Evolutionary conservation across 2,329 filamentous ascomycete species (phyloP).

Genomic region (Pseudohalonectria lignicola): DNA sequence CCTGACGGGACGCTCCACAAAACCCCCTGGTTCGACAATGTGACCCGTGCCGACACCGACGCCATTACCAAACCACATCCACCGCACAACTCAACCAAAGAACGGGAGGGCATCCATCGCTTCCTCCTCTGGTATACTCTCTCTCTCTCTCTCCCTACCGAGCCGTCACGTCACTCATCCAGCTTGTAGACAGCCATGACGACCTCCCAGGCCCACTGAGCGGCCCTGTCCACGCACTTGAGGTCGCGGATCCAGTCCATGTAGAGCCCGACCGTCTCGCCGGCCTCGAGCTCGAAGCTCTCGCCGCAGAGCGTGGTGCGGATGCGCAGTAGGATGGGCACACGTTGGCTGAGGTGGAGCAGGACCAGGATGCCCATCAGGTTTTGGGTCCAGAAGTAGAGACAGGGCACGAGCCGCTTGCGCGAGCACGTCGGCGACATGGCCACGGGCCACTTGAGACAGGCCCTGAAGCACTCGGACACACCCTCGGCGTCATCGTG

Average conservation of each 20-base stretch:
- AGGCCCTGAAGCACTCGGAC: constrained; percentile 44
- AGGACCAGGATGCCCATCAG: constrained; percentile 47
- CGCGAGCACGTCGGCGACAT: constrained; percentile 44
- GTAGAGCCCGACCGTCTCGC: constrained; percentile 37
- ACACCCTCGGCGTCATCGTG: constrained; percentile 41
- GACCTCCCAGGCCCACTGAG: constrained; percentile 44
- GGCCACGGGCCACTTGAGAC: constrained; percentile 48
- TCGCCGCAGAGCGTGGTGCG: constrained; percentile 34
- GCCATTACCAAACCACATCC: no score
- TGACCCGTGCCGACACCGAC: no score
- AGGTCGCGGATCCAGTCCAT: constrained; percentile 50
- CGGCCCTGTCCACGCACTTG: constrained; percentile 39
- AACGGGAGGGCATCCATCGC: no score
- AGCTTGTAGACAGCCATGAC: constrained; percentile 33
- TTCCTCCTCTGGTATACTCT: no score
- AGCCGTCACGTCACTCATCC: constrained; percentile 19
- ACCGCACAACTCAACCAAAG: no score
- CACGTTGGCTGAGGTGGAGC: constrained; percentile 40
- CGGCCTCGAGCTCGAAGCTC: constrained; percentile 37
- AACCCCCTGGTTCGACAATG: no score
- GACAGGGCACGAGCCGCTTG: constrained; percentile 46
- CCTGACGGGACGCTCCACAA: no score
- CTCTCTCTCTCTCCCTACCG: no score
- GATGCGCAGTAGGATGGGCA: constrained; percentile 37
- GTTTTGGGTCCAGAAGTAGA: constrained; percentile 54